Conservation (phyloP, 805 yeast species). For the Candida loeiensis region DNA sequence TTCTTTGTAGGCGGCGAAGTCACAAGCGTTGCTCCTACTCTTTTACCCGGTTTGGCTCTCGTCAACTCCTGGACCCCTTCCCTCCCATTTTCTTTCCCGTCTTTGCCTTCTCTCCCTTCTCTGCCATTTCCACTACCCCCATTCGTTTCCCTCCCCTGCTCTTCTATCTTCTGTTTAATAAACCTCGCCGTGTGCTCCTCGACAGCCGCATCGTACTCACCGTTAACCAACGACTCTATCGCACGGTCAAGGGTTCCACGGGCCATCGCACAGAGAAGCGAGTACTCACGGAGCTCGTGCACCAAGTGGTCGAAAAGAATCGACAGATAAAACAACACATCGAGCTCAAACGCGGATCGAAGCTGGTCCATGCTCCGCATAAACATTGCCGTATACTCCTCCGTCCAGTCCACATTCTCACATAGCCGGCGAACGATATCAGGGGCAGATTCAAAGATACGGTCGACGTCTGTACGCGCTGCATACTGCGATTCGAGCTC, state of each 20-base stretch:
- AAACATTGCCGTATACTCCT: slow-evolving; percentile 39
- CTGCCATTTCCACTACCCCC: no score
- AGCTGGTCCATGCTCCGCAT: slow-evolving; percentile 40
- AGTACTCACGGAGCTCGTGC: slow-evolving; percentile 19
- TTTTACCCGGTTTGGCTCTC: neutral
- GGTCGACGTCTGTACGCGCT: slow-evolving; percentile 50
- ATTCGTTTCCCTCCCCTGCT: slow-evolving; percentile 10
- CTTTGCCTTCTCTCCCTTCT: no score
- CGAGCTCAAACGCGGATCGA: slow-evolving; percentile 48
- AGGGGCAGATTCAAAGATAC: slow-evolving; percentile 45
- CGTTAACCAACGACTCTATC: slow-evolving; percentile 25
- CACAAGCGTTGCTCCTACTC: neutral
- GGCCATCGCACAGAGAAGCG: neutral
- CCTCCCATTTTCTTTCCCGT: no score
- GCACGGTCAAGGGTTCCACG: neutral
- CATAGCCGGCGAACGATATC: slow-evolving; percentile 45
- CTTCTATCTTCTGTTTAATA: slow-evolving; percentile 21
- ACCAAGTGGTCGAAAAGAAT: slow-evolving; percentile 49
- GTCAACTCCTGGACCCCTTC: no score
- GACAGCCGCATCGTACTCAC: slow-evolving; percentile 34
- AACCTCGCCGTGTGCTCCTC: slow-evolving; percentile 29
- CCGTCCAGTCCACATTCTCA: slow-evolving; percentile 58
- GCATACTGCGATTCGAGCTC: slow-evolving; percentile 51
- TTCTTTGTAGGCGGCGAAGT: slow-evolving; percentile 9
- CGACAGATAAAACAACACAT: slow-evolving; percentile 54